Conservation (phyloP, 2,329 filamentous ascomycete species). For the Coniochaeta hoffmannii region DNA sequence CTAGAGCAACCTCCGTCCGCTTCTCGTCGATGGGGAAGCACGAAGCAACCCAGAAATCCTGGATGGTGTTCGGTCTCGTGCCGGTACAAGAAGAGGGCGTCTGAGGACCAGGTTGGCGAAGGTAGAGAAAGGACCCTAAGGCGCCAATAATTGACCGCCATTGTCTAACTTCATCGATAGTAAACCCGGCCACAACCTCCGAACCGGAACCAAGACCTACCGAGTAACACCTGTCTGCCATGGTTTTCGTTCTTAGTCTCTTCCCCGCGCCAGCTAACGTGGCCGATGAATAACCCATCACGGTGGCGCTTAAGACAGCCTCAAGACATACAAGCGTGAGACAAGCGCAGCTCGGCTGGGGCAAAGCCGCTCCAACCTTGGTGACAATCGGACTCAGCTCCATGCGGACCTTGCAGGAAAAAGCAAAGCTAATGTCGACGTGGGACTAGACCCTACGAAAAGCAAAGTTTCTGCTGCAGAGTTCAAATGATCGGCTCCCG, state of each 20-base stretch:
- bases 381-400: neutral
- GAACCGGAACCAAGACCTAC: neutral
- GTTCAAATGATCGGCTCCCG: neutral
- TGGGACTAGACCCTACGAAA: neutral
- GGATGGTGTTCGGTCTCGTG: neutral
- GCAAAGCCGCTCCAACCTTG: neutral
- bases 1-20: neutral
- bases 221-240: neutral
- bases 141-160: constrained; percentile 2
- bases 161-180: neutral
- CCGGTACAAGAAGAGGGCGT: neutral
- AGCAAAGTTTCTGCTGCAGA: neutral
- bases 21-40: constrained; percentile 1
- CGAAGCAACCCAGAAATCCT: neutral
- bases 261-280: neutral
- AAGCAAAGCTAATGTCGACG: neutral
- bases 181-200: neutral
- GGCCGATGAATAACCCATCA: neutral
- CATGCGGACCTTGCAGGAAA: neutral
- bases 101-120: neutral
- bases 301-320: neutral
- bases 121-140: neutral
- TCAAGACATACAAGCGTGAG: neutral
- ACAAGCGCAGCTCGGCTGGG: neutral
- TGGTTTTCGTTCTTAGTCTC: neutral